Evolutionary conservation across 768 basidiomycete species (phyloP), one percentile per base, ranked within the genome.

Genomic region (Serendipita sp.): DNA sequence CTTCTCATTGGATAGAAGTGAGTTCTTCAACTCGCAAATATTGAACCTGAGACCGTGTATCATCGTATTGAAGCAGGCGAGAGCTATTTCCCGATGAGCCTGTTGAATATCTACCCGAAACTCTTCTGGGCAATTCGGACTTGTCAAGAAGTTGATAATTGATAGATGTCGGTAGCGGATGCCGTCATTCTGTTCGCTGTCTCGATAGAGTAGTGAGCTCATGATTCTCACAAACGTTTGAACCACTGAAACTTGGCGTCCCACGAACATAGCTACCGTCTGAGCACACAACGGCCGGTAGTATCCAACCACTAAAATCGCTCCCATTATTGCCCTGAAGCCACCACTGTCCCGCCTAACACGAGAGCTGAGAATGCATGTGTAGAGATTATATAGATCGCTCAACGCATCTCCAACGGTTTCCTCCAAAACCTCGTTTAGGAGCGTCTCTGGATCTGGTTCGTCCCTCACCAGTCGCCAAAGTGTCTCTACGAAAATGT

Each of bases 1-100:
- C n/a, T 66, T 56, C 4, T 3, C 3, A 63, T 66, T 66, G 3
- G 58, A 23, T 32, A 18, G 3, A 44, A 41, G 32, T 5, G 65
- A 66, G 15, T 4, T 38, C n/a, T 66, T 44, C 16, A 66, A 38
- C 3, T 35, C 44, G 41, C 63, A 64, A 32, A 66, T 66, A 32
- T 66, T 66, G 65, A 66, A 66, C 44, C 23, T 41, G 16, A 64
- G 63, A 13, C 28, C 63, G 15, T 1, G 7, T 32, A n/a, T 52
- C 48, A 52, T 7, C 48, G 48, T 52, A 7, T n/a, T 18, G 7
- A 52, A 2, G 16, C 18, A 23, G 7, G 18, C 18, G 18, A 52
- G 7, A 7, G 7, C 32, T 7, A 52, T 10, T 52, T 52, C 48
- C 7, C 10, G 18, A 32, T 52, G 18, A 7, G 48, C 48, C 48